phyloP scores from a whole-genome alignment of 192 early-diverging fungal genomes.

The Paraglomus brasilianum region DNA sequence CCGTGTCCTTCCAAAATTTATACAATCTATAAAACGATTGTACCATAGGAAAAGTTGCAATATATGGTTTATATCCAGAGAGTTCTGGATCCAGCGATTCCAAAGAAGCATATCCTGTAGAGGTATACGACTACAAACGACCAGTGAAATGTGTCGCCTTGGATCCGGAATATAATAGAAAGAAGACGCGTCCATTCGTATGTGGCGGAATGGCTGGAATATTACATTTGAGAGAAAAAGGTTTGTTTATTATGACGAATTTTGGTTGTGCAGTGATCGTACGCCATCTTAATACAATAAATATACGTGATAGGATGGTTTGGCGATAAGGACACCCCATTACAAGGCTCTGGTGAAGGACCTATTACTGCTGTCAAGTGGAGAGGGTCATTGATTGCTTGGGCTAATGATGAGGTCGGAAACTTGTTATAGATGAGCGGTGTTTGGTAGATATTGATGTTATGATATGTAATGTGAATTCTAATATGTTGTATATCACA shows the following conservation, averaged over 20 bases:
- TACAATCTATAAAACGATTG: neutral
- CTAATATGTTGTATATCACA: neutral
- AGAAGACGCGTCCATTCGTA: conserved; percentile 74
- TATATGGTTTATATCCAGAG: conserved; percentile 76
- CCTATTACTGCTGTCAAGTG: conserved; percentile 86
- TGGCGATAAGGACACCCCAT: conserved; percentile 71
- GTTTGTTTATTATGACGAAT: conserved; percentile 30
- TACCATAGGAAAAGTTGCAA: conserved; percentile 72
- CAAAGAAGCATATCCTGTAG: conserved; percentile 23
- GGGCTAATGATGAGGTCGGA: conserved; percentile 80
- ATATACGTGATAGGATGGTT: conserved; percentile 69
- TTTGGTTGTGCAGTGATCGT: neutral
- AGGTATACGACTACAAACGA: conserved; percentile 75
- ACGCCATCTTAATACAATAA: too few relatives aligned
- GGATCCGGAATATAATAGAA: conserved; percentile 83
- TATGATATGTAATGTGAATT: neutral
- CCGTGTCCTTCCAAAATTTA: neutral
- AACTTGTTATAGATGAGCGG: too few relatives aligned
- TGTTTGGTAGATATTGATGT: conserved; percentile 20
- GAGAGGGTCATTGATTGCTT: conserved; percentile 83
- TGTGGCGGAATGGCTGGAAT: conserved; percentile 90
- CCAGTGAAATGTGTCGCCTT: conserved; percentile 88
- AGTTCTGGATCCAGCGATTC: conserved; percentile 38
- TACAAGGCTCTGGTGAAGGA: conserved; percentile 84
- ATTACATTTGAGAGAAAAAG: conserved; percentile 84